Percentiles rank a stretch among this genome's conserved stretches.
These are phyloP conservation scores for Trichoderma polysporum DNA, from an alignment of 2,329 filamentous ascomycete genomes.

Conservation along the genomic window DNA sequence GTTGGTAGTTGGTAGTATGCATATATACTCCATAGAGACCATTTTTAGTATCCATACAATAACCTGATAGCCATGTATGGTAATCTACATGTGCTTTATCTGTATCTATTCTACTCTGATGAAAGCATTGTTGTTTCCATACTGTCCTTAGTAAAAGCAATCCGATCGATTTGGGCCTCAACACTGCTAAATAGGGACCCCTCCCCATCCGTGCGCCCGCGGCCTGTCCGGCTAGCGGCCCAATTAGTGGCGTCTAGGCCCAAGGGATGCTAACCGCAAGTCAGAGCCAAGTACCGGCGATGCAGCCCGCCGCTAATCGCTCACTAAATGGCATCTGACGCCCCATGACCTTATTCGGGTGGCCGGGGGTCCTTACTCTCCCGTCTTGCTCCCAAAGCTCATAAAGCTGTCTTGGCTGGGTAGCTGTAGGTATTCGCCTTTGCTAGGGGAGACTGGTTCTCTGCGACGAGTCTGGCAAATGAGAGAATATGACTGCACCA, in stretches of 20 bases:
- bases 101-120: no score
- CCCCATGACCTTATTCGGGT: constrained; percentile 11
- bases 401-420: background rate
- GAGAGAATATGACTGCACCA: background rate
- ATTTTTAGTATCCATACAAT: no score
- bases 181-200: background rate
- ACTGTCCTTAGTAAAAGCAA: background rate
- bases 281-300: constrained; percentile 7
- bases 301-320: constrained; percentile 12
- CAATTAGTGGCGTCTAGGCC: constrained; percentile 5
- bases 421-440: no score
- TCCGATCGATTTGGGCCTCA: background rate
- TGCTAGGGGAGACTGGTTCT: no score
- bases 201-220: constrained; percentile 12
- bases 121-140: background rate
- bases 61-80: no score
- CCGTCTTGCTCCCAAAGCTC: background rate
- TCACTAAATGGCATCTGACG: background rate
- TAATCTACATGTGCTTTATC: no score
- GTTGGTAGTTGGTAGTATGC: no score
- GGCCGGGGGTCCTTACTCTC: background rate
- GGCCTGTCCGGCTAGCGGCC: constrained; percentile 2
- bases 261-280: background rate
- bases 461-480: background rate
- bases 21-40: no score